Evolutionary conservation across 192 early-diverging fungal species (phyloP).

Genomic region (Entophlyctis luteolus): DNA sequence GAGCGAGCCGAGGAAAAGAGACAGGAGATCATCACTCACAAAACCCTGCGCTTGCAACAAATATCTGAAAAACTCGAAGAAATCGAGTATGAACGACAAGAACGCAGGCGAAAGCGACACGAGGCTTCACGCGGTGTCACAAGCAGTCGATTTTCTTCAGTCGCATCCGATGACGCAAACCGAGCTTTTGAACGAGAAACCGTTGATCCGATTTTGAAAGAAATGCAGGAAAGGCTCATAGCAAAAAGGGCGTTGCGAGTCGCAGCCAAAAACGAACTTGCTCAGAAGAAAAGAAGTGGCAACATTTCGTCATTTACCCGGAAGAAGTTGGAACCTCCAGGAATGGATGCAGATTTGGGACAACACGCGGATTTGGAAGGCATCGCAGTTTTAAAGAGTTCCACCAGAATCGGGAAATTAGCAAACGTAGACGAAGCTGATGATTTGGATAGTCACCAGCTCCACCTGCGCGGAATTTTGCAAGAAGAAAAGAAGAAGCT

Average conservation of each 20-base stretch:
- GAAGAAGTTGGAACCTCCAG: background rate
- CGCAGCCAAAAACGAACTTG: background rate
- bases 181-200: no score
- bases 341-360: background rate
- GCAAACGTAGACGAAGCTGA: background rate
- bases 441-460: background rate
- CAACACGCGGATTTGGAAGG: background rate
- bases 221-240: constrained; percentile 30
- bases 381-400: background rate
- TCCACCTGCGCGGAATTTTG: background rate
- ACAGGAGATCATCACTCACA: constrained; percentile 35
- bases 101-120: constrained; percentile 21
- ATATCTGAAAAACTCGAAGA: constrained; percentile 41
- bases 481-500: background rate
- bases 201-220: constrained; percentile 8
- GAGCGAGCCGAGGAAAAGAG: constrained; percentile 34
- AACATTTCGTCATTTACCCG: background rate
- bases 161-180: no score
- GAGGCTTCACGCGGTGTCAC: no score
- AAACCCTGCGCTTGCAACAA: constrained; percentile 17
- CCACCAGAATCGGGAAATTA: background rate
- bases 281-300: constrained; percentile 6
- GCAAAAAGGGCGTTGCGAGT: constrained; percentile 29
- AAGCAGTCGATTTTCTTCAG: no score
- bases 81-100: constrained; percentile 39